These are phyloP conservation scores for Sambucus nigra DNA, from an alignment of 129 eudicot genomes.

Conservation along the genomic window DNA sequence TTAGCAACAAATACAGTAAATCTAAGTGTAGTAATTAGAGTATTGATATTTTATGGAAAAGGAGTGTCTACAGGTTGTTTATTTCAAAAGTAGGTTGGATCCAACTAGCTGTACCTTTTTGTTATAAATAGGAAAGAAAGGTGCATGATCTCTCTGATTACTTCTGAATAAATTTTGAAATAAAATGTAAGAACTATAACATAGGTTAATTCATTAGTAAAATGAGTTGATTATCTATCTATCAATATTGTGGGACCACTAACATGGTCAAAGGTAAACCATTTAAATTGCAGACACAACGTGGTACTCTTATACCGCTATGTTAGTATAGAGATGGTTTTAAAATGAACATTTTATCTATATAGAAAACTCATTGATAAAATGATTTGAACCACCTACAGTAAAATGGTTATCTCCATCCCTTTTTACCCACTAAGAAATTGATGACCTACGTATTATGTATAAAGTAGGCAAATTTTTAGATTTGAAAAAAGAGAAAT, in stretches of 20 bases:
- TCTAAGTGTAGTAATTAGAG: background rate
- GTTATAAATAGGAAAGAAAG: background rate
- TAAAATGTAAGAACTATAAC: too few relatives aligned
- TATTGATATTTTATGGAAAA: background rate
- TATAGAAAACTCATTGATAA: background rate
- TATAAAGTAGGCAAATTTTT: too few relatives aligned
- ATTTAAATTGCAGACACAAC: background rate
- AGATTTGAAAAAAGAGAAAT: too few relatives aligned
- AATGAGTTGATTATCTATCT: background rate
- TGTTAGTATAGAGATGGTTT: constrained; percentile 1
- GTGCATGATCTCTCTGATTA: background rate
- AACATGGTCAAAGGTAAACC: background rate
- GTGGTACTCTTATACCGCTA: constrained; percentile 1
- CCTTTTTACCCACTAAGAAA: too few relatives aligned
- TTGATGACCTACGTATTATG: too few relatives aligned
- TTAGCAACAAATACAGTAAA: too few relatives aligned
- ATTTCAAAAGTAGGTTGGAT: background rate
- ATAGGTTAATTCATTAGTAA: too few relatives aligned
- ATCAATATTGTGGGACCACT: background rate
- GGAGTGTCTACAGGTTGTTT: background rate
- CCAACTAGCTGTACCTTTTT: constrained; percentile 1
- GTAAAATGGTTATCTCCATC: too few relatives aligned
- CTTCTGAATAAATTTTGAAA: too few relatives aligned
- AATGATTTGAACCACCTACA: background rate
- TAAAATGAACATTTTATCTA: background rate